A percentile compares a stretch with the other conserved stretches of the same genome.
Conservation (phyloP, 176 grass and related monocot genomes). For the Thalia dealbata region DNA sequence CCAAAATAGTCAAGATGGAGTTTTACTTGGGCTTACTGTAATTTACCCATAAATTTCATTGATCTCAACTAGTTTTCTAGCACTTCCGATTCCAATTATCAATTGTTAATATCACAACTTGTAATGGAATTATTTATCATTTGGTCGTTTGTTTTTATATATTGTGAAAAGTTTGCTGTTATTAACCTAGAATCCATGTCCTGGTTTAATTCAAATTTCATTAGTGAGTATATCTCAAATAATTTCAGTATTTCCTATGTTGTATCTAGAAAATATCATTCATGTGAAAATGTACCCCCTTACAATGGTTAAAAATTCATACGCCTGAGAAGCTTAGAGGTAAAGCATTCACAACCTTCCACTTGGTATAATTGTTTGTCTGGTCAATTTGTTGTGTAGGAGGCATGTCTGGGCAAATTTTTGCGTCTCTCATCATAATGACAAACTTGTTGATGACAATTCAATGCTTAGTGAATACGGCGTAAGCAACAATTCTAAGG, state of each 20-base stretch:
- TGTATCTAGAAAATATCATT: background rate
- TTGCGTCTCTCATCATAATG: slow-evolving; percentile 49
- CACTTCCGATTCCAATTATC: no score
- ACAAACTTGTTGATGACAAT: slow-evolving; percentile 76
- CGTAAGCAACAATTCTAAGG: slow-evolving; percentile 66
- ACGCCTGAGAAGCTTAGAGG: background rate
- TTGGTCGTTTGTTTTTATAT: no score
- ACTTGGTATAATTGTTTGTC: background rate
- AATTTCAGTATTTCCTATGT: no score
- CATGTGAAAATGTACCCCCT: background rate
- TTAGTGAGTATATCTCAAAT: background rate
- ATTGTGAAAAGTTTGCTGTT: no score
- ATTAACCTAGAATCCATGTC: no score
- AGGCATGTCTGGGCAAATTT: slow-evolving; percentile 91
- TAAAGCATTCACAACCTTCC: slow-evolving; percentile 6
- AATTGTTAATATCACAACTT: no score
- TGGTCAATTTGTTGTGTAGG: slow-evolving; percentile 27
- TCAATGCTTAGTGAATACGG: slow-evolving; percentile 44
- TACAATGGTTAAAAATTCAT: background rate
- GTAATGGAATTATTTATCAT: no score
- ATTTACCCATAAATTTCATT: no score
- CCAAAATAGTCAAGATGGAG: no score
- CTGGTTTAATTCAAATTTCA: no score
- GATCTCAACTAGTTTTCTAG: no score
- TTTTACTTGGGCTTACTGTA: no score